Conservation (phyloP, 208 protist species). For the Naegleria lovaniensis region DNA sequence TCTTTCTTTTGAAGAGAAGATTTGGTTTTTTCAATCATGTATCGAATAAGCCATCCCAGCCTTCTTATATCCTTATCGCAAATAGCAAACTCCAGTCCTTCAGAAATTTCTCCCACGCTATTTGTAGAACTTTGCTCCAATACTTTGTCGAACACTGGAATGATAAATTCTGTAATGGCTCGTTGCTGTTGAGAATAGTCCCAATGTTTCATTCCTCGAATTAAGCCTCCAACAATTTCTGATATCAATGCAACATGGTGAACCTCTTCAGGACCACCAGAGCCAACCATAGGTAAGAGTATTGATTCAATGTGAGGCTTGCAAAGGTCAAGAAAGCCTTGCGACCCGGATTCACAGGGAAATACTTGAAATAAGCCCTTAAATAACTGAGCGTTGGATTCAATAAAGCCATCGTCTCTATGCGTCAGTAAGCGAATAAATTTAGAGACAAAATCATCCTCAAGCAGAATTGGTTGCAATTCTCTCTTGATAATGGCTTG, state of each 20-base stretch:
- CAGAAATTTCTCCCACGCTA: slow-evolving; percentile 11
- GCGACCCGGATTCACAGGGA: background rate
- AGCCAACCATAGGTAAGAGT: background rate
- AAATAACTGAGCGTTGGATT: slow-evolving; percentile 11
- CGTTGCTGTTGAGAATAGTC: background rate
- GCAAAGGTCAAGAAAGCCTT: background rate
- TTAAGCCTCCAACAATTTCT: background rate
- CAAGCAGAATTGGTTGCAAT: background rate
- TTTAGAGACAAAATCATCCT: background rate
- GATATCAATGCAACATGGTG: background rate
- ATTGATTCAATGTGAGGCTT: background rate
- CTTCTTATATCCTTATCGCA: slow-evolving; percentile 3
- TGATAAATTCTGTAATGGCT: background rate
- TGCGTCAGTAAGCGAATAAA: background rate
- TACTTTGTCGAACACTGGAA: background rate
- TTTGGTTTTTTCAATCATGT: background rate
- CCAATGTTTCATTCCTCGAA: slow-evolving; percentile 26
- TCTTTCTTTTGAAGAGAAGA: background rate
- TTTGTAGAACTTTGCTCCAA: slow-evolving; percentile 11
- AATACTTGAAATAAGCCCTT: slow-evolving; percentile 16
- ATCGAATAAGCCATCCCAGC: background rate
- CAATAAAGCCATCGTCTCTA: slow-evolving; percentile 5
- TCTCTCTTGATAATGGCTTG: background rate
- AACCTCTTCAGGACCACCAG: background rate
- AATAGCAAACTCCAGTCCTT: slow-evolving; percentile 4